phyloP scores from a whole-genome alignment of 345 rosid species.

The Camelina neglecta region DNA sequence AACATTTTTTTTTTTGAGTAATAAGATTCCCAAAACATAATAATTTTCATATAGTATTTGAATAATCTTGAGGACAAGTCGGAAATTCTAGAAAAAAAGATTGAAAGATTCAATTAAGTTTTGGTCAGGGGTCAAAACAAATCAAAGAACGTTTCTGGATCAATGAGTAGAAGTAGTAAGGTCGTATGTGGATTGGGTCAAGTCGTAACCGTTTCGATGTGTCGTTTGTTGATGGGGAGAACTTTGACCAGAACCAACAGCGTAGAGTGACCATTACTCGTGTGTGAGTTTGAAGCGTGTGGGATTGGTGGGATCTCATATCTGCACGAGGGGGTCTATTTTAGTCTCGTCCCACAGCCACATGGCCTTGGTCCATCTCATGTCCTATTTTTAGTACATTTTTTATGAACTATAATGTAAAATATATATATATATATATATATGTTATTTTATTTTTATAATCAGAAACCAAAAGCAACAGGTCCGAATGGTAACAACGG shows the following conservation, averaged over 20 bases:
- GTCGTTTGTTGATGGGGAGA: not conserved
- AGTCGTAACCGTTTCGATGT: not conserved
- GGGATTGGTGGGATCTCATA: conserved; percentile 31
- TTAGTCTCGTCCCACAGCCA: conserved; percentile 21
- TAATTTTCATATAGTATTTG: too few relatives aligned
- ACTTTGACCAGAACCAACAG: conserved; percentile 23
- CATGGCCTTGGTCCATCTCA: conserved; percentile 40
- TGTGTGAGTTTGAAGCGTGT: conserved; percentile 44
- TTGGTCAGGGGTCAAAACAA: not conserved
- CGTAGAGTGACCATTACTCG: conserved; percentile 24
- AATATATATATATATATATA: too few relatives aligned
- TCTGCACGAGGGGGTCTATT: conserved; percentile 36
- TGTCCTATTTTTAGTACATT: not conserved
- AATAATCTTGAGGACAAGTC: not conserved
- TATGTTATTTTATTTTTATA: too few relatives aligned
- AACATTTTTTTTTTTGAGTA: conserved; percentile 10
- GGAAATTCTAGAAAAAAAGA: not conserved
- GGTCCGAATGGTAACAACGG: too few relatives aligned
- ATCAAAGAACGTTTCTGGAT: not conserved
- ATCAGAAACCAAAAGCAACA: too few relatives aligned
- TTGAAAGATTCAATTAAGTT: not conserved
- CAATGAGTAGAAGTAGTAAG: too few relatives aligned
- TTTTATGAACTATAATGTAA: not conserved
- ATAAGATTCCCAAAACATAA: conserved; percentile 6
- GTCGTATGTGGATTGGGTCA: not conserved